Conservation (phyloP, 176 grass and related monocot genomes). For the Cenchrus americanus region DNA sequence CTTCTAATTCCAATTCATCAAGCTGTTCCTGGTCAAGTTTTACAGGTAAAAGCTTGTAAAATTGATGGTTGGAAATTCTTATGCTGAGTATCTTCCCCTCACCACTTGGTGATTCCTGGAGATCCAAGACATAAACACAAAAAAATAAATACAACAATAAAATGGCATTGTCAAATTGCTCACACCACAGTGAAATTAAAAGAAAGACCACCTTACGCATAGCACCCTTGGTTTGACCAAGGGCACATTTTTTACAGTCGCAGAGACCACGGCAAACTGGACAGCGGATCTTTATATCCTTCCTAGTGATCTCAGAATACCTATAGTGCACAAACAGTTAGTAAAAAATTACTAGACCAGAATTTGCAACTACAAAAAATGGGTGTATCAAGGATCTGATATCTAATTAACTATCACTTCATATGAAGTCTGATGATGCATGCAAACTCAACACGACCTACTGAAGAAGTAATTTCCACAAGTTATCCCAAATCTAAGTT, state of each 20-base stretch:
- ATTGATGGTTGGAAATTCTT: slow-evolving; percentile 75
- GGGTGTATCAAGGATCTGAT: not conserved
- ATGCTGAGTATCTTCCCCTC: slow-evolving; percentile 56
- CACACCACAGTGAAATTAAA: slow-evolving; percentile 5
- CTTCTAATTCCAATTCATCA: slow-evolving; percentile 93
- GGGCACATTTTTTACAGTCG: slow-evolving; percentile 66
- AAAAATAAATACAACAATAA: slow-evolving; percentile 30
- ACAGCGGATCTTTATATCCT: slow-evolving; percentile 71
- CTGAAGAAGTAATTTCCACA: not conserved
- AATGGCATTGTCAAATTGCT: slow-evolving; percentile 12
- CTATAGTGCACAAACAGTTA: slow-evolving; percentile 53
- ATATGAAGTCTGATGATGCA: not conserved
- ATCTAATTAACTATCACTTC: not conserved
- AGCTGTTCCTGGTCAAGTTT: slow-evolving; percentile 79
- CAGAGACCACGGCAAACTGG: slow-evolving; percentile 81
- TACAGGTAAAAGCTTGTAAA: slow-evolving; percentile 84
- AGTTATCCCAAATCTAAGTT: not conserved
- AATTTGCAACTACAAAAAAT: slow-evolving; percentile 32
- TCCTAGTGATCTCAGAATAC: slow-evolving; percentile 76
- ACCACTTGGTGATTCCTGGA: slow-evolving; percentile 55
- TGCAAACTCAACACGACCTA: slow-evolving; percentile 6
- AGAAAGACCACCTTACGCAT: slow-evolving; percentile 50
- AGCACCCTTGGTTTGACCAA: slow-evolving; percentile 47
- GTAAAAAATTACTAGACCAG: slow-evolving; percentile 26
- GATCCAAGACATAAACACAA: slow-evolving; percentile 36